phyloP scores from a whole-genome alignment of 768 basidiomycete genomes.

The Tylopilus vinaceipallidus region DNA sequence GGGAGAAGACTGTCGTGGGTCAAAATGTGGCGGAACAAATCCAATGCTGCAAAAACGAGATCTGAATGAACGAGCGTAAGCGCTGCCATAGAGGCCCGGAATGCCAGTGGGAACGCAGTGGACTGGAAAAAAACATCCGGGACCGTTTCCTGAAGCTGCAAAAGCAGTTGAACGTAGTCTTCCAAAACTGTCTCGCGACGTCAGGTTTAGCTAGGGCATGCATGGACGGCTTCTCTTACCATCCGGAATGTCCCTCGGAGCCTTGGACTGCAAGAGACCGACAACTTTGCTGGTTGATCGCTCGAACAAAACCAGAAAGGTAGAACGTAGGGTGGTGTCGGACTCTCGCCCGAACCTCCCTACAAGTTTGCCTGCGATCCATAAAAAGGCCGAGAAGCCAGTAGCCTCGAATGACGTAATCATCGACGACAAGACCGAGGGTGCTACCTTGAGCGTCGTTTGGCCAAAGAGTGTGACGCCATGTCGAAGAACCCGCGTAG shows the following conservation, averaged over 20 bases:
- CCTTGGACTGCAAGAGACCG: constrained; percentile 61
- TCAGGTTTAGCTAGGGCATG: constrained; percentile 2
- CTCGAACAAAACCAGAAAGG: constrained; percentile 71
- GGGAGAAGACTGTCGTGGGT: constrained; percentile 67
- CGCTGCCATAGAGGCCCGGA: constrained; percentile 72
- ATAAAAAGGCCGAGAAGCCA: constrained; percentile 83
- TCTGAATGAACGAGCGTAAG: constrained; percentile 83
- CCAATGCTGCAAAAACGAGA: constrained; percentile 77
- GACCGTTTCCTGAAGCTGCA: constrained; percentile 60
- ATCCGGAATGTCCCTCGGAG: constrained; percentile 79
- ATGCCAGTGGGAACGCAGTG: constrained; percentile 70
- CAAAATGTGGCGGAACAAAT: constrained; percentile 73
- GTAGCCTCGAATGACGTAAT: constrained; percentile 73
- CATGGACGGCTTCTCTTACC: constrained; percentile 50
- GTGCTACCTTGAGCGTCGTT: constrained; percentile 62
- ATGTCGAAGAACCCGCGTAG: constrained; percentile 80
- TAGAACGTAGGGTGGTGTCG: constrained; percentile 49
- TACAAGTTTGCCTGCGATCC: constrained; percentile 91
- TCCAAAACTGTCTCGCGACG: constrained; percentile 69
- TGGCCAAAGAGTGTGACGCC: constrained; percentile 80
- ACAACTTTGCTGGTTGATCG: constrained; percentile 70
- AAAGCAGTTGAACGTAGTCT: constrained; percentile 84
- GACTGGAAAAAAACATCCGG: constrained; percentile 83
- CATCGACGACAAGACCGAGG: constrained; percentile 75
- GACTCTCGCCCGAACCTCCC: constrained; percentile 70